Conservation (phyloP, 2,329 filamentous ascomycete genomes). For the Fusarium floridanum region DNA sequence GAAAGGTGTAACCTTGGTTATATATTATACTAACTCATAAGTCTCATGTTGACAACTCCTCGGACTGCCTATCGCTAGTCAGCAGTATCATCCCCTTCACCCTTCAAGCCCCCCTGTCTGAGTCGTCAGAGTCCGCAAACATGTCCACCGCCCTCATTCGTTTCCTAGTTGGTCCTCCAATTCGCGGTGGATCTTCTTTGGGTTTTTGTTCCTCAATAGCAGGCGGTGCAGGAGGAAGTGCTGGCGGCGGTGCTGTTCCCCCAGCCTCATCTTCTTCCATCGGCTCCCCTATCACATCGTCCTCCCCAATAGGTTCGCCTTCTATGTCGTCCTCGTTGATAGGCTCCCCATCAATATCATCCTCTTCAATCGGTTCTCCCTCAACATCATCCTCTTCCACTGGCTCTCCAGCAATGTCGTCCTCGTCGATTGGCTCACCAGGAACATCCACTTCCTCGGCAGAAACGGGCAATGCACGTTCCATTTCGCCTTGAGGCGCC, state of each 20-base stretch:
- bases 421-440: conserved; percentile 59
- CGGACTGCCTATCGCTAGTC: background rate
- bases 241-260: conserved; percentile 46
- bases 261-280: conserved; percentile 60
- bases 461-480: conserved; percentile 41
- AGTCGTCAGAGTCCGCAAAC: conserved; percentile 82
- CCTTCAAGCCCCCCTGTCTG: conserved; percentile 37
- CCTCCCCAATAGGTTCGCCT: conserved; percentile 60
- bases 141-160: conserved; percentile 85
- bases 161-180: conserved; percentile 60
- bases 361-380: conserved; percentile 62
- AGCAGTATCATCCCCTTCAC: conserved; percentile 2
- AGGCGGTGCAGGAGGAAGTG: conserved; percentile 13
- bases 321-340: conserved; percentile 64
- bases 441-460: conserved; percentile 62
- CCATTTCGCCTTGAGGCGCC: conserved; percentile 39
- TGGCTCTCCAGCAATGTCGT: conserved; percentile 55
- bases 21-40: background rate
- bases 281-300: conserved; percentile 57
- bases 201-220: conserved; percentile 38
- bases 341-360: conserved; percentile 62
- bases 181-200: conserved; percentile 27
- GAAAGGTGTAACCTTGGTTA: background rate
- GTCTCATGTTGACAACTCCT: background rate
- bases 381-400: conserved; percentile 63